Evolutionary conservation across 2,329 filamentous ascomycete species (phyloP), one percentile per base, ranked within the genome.

Genomic region (Aspergillus jensenii): DNA sequence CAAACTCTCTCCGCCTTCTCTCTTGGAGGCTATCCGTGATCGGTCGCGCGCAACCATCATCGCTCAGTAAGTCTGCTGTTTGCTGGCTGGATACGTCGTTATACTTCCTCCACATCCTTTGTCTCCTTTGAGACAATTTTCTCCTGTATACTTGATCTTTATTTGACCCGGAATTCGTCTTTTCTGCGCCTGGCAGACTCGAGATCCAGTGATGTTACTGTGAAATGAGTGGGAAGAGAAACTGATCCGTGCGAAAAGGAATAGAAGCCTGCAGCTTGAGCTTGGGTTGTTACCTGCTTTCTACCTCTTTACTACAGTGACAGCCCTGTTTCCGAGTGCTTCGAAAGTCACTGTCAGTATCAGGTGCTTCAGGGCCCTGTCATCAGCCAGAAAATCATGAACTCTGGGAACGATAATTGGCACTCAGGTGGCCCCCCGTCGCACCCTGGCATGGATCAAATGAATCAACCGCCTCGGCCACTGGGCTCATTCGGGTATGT

Each of bases 401-500:
- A 78, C 64, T 68, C 75, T 65, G 75, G 73, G 61, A 76, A 73
- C 64, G 75, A 77, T 71, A 73, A 68, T 58, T 78, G 75, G 75
- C 74, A 77, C 66, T 71, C 71, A 51, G 71, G 71, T 67, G 73
- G 74, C 55, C 73, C 73, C 49, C 75, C 74, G 59, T 69, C 73
- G 59, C 75, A 76, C 67, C 71, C 72, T 66, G 71, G 71, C 63
- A 77, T 74, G 70, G 77, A 74, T 60, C 76, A 72, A 62, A 70
- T 76, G 69, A 75, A 66, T 65, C 76, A 74, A 64, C 74, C 74
- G 61, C 70, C 74, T 62, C 73, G 77, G 61, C 73, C 76, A 44
- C 68, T 78, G 64, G 75, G 75, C 44, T 74, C 75, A 27, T 80
- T 77, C 68, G 73, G 75, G 77, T 79, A 76, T 62, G 72, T 48